Evolutionary conservation across 2,329 filamentous ascomycete genomes (phyloP), one percentile per base, ranked within the genome.

Genomic region (Sarocladium strictum): DNA sequence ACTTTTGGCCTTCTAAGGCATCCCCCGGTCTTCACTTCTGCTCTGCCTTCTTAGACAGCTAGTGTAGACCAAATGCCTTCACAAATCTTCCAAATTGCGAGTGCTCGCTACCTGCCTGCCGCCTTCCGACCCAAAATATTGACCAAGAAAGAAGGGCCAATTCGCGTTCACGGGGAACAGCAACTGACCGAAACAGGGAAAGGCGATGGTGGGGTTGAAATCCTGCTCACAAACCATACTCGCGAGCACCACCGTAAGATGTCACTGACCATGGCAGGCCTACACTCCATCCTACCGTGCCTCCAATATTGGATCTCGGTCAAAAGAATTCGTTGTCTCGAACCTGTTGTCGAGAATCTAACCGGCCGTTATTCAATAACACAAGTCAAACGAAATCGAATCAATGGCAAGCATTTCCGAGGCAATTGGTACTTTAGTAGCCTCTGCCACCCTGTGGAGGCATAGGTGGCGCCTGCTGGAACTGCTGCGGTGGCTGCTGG

Each of bases 381-480:
- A 51, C 27, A 23, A 51, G 19, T 7, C 47, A 35, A 51, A 35
- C 47, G 27, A 51, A 14, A 21, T 11, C 12, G 21, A 35, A 51
- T 15, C 7, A 10, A 5, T n/a, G 17, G 43, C 24, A 10, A n/a
- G 11, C 5, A 3, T 33, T 9, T 4, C 26, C 6, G 17, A 35
- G 17, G 40, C 4, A 15, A 17, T 7, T 35, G 12, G 43, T 23
- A 15, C 23, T 23, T 17, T 72, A 77, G 62, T 77, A 78, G 57
- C 75, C 73, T 52, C 72, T 59, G 33, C 64, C 60, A 53, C 67
- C 68, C 33, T 68, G 62, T 17, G 58, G 58, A 53, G 58, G 63
- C 57, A 64, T 68, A 12, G 66, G 68, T 38, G 63, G 64, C 37
- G 64, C 72, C 59, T 72, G 73, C 21, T 53, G 50, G 50, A 40